Percentiles rank a stretch among this genome's conserved stretches.
Conservation (phyloP, 1,139 yeast species). For the Pichia sp. region DNA sequence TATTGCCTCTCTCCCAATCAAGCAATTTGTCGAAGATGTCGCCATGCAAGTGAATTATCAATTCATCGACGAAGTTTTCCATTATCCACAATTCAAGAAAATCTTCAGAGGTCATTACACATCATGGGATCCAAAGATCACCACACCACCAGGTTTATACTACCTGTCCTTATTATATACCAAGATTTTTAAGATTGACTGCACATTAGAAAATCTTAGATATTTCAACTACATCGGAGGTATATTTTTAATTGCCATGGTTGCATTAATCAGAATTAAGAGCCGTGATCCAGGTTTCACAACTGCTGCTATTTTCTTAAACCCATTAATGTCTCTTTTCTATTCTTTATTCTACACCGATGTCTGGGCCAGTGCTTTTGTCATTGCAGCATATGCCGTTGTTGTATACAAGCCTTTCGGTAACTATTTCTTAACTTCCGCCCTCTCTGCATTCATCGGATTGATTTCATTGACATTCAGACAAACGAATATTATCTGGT, state of each 20-base stretch:
- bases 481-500: constrained; percentile 92
- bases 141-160: constrained; percentile 97
- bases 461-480: constrained; percentile 68
- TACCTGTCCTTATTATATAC: constrained; percentile 54
- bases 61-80: constrained; percentile 81
- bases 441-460: constrained; percentile 45
- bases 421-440: constrained; percentile 22
- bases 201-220: constrained; percentile 47
- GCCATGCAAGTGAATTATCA: constrained; percentile 37
- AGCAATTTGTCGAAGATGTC: constrained; percentile 23
- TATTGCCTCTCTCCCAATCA: constrained; percentile 19
- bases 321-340: constrained; percentile 74
- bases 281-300: constrained; percentile 42
- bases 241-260: constrained; percentile 47
- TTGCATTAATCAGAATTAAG: constrained; percentile 32
- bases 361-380: constrained; percentile 80
- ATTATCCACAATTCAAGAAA: constrained; percentile 70
- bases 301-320: constrained; percentile 48
- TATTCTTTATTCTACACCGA: constrained; percentile 87
- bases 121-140: constrained; percentile 85
- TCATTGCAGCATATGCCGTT: constrained; percentile 48
- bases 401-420: constrained; percentile 33
- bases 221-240: constrained; percentile 67
- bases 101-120: constrained; percentile 61
- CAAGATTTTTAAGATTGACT: constrained; percentile 32